Conservation (phyloP, 768 basidiomycete genomes). For the Trametes meyenii region DNA sequence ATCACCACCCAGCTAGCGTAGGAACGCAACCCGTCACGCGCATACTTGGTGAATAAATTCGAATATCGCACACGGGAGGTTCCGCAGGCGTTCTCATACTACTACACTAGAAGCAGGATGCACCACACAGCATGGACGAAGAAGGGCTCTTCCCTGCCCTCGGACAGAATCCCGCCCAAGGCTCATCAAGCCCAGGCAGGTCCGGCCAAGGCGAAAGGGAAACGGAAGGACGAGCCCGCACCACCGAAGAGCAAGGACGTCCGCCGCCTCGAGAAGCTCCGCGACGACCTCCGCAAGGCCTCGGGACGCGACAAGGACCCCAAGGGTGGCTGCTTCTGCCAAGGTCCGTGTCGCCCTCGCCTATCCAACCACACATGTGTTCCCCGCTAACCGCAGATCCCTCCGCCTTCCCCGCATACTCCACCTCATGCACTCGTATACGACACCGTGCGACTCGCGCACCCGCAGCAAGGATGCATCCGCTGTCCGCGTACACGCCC, state of each 20-base stretch:
- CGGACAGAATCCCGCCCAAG: conserved; percentile 52
- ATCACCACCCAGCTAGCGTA: not conserved
- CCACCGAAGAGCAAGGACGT: conserved; percentile 53
- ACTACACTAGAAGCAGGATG: conserved; percentile 32
- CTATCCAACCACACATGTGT: not conserved
- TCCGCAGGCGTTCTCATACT: not conserved
- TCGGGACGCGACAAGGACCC: conserved; percentile 50
- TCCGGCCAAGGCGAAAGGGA: conserved; percentile 41
- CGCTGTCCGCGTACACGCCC: conserved; percentile 56
- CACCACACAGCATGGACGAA: conserved; percentile 48
- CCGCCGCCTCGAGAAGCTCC: conserved; percentile 48
- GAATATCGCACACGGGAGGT: not conserved
- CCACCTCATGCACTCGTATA: not conserved
- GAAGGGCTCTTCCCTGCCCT: conserved; percentile 50
- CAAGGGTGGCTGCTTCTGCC: conserved; percentile 71
- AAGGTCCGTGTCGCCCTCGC: conserved; percentile 42
- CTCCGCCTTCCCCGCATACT: not conserved
- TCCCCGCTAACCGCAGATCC: not conserved
- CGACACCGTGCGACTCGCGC: not conserved
- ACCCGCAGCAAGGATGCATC: conserved; percentile 54
- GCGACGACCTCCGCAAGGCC: conserved; percentile 41
- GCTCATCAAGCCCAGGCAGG: conserved; percentile 27
- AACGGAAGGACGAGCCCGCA: conserved; percentile 27
- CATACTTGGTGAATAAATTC: not conserved
- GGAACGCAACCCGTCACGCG: not conserved